A percentile compares a stretch with the other conserved stretches of the same genome.
phyloP scores from a whole-genome alignment of 1,139 yeast genomes.

The Yamadazyma siamensis region DNA sequence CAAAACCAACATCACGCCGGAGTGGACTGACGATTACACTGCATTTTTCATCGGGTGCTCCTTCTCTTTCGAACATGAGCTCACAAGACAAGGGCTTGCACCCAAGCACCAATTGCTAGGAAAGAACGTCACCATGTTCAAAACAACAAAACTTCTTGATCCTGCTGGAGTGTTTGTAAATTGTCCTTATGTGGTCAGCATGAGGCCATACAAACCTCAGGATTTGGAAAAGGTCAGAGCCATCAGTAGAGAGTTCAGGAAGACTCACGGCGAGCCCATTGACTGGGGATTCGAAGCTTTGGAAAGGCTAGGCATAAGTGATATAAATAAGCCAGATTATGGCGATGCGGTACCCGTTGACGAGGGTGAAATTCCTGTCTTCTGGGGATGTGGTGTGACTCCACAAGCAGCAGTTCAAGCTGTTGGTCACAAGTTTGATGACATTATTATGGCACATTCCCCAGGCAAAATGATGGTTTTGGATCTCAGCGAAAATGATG shows the following conservation, averaged over 20 bases:
- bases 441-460: slow-evolving; percentile 24
- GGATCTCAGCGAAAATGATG: slow-evolving; percentile 20
- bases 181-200: slow-evolving; percentile 32
- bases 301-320: slow-evolving; percentile 16
- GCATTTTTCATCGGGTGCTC: slow-evolving; percentile 37
- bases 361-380: slow-evolving; percentile 31
- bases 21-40: slow-evolving; percentile 26
- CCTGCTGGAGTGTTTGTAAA: slow-evolving; percentile 27
- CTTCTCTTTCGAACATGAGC: slow-evolving; percentile 29
- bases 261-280: slow-evolving; percentile 33
- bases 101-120: slow-evolving; percentile 16
- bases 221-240: slow-evolving; percentile 22
- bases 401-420: slow-evolving; percentile 28
- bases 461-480: slow-evolving; percentile 31
- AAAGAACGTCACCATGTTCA: slow-evolving; percentile 11
- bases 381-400: slow-evolving; percentile 40
- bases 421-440: slow-evolving; percentile 19
- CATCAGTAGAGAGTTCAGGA: slow-evolving; percentile 21
- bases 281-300: slow-evolving; percentile 34
- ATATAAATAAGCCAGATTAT: slow-evolving; percentile 10
- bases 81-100: slow-evolving; percentile 19
- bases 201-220: slow-evolving; percentile 27
- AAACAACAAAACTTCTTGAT: slow-evolving; percentile 20
- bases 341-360: slow-evolving; percentile 8
- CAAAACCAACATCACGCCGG: slow-evolving; percentile 17